A percentile compares a stretch with the other conserved stretches of the same genome.
Evolutionary conservation across 2,329 filamentous ascomycete genomes (phyloP).

Genomic region (Sphaceloma murrayae): DNA sequence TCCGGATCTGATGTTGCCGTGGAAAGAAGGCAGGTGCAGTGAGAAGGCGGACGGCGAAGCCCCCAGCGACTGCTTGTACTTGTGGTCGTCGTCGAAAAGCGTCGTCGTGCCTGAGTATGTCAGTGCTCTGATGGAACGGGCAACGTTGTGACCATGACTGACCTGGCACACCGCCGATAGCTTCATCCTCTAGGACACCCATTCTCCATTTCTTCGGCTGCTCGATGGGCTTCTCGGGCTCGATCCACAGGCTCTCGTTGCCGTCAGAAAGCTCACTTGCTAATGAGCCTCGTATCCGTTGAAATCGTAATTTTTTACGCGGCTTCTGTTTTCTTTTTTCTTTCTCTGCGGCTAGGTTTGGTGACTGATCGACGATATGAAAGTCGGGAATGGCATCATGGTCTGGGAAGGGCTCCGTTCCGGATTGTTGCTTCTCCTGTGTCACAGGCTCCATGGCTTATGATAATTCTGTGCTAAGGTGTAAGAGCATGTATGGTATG

Average conservation of each 20-base stretch:
- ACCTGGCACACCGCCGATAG: conserved; percentile 85
- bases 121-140: conserved; percentile 4
- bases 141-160: conserved; percentile 27
- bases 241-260: conserved; percentile 10
- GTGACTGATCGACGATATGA: conserved; percentile 13
- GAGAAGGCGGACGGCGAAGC: conserved; percentile 22
- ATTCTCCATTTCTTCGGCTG: conserved; percentile 44
- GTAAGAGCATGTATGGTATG: background rate
- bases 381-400: conserved; percentile 6
- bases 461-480: background rate
- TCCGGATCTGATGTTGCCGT: conserved; percentile 16
- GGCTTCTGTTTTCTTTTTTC: conserved; percentile 1
- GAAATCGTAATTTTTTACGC: conserved; percentile 10
- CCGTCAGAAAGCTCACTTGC: conserved; percentile 11
- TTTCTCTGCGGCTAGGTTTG: conserved; percentile 9
- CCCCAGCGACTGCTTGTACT: conserved; percentile 18
- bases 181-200: conserved; percentile 72
- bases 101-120: background rate
- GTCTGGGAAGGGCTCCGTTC: conserved; percentile 4
- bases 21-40: conserved; percentile 21
- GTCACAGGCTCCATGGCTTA: conserved; percentile 10
- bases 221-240: conserved; percentile 2
- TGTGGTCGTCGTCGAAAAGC: conserved; percentile 15
- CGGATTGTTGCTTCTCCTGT: conserved; percentile 4
- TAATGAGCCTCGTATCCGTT: background rate